Conservation (phyloP, 345 rosid species). For the Euphorbia peplus region DNA sequence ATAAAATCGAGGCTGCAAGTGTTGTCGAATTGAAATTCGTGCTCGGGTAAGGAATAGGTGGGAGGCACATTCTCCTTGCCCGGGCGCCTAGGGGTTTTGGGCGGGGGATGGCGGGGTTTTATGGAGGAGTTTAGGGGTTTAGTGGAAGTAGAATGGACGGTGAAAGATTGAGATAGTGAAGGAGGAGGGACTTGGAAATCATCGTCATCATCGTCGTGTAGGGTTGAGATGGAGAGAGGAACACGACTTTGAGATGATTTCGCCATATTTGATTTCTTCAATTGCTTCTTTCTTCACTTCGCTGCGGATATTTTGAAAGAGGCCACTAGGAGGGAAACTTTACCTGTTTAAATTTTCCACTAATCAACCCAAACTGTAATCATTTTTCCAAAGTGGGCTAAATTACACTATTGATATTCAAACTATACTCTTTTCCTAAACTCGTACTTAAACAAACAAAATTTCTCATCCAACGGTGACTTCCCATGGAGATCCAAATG, state of each 20-base stretch:
- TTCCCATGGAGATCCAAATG: too few relatives aligned
- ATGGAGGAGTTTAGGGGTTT: constrained; percentile 32
- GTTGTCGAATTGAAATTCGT: constrained; percentile 13
- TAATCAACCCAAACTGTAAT: too few relatives aligned
- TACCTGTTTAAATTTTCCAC: too few relatives aligned
- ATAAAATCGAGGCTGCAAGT: constrained; percentile 61
- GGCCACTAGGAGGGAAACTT: too few relatives aligned
- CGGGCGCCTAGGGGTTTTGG: constrained; percentile 36
- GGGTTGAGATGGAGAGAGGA: not conserved
- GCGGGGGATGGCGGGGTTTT: constrained; percentile 33
- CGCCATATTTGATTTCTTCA: not conserved
- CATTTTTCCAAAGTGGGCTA: too few relatives aligned
- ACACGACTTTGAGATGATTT: constrained; percentile 5
- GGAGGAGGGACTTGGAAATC: constrained; percentile 54
- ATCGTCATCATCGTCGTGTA: constrained; percentile 39
- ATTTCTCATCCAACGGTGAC: too few relatives aligned
- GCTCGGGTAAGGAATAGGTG: not conserved
- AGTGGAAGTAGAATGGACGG: constrained; percentile 11
- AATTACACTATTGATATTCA: too few relatives aligned
- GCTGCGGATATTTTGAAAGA: not conserved
- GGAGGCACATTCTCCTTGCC: constrained; percentile 52
- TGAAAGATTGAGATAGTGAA: constrained; percentile 28
- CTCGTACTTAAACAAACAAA: too few relatives aligned
- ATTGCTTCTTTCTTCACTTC: too few relatives aligned
- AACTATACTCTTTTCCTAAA: too few relatives aligned